Evolutionary conservation across 2,329 filamentous ascomycete species (phyloP).

Genomic region (Eutypella sp.): DNA sequence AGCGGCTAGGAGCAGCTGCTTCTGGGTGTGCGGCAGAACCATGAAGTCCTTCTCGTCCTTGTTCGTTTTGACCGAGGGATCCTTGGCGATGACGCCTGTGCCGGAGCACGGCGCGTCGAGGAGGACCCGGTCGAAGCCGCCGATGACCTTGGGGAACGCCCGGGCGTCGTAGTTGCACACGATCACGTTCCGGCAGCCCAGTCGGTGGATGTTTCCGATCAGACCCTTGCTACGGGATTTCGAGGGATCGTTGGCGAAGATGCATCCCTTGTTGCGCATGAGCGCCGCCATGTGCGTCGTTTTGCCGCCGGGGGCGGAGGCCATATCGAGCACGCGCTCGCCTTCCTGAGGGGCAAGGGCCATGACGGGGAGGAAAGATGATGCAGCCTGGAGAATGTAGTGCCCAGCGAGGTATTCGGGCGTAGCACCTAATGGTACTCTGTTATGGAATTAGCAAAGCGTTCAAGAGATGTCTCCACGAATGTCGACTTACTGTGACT

Average conservation of each 20-base stretch:
- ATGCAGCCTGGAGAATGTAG: constrained; percentile 96
- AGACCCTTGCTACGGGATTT: constrained; percentile 92
- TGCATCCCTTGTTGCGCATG: constrained; percentile 94
- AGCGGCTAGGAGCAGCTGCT: constrained; percentile 85
- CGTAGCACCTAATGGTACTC: constrained; percentile 78
- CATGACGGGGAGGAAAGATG: constrained; percentile 96
- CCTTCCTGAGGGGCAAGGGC: constrained; percentile 89
- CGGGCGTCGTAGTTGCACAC: constrained; percentile 94
- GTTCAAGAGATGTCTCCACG: not conserved
- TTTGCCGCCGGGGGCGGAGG: constrained; percentile 91
- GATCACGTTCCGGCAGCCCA: constrained; percentile 88
- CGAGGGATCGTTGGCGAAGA: constrained; percentile 96
- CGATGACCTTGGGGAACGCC: constrained; percentile 90
- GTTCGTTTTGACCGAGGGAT: constrained; percentile 95
- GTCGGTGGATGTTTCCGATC: constrained; percentile 94
- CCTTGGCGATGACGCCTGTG: constrained; percentile 96
- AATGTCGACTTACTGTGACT: constrained; percentile 53
- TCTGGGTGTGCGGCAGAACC: constrained; percentile 87
- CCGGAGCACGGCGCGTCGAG: constrained; percentile 95
- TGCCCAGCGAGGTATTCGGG: constrained; percentile 96
- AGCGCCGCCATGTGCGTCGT: constrained; percentile 93
- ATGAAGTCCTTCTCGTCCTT: constrained; percentile 96
- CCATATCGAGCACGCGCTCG: constrained; percentile 90
- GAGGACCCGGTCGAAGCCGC: constrained; percentile 90
- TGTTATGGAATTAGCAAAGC: not conserved